These are phyloP conservation scores for Myxozyma geophila DNA, from an alignment of 805 yeast species.

Conservation along the genomic window DNA sequence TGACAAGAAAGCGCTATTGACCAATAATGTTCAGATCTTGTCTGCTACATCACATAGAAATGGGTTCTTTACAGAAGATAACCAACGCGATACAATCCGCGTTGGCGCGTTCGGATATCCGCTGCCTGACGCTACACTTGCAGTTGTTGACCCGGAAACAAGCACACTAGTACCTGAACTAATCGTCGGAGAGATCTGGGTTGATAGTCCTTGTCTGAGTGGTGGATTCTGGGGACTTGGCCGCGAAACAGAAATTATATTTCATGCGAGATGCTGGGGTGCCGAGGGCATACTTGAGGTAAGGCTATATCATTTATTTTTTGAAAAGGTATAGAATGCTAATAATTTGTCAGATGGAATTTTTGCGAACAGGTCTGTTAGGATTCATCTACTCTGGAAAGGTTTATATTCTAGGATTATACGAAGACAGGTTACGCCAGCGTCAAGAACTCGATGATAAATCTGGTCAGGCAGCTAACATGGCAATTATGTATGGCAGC, in stretches of 20 bases:
- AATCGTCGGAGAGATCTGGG: constrained; percentile 96
- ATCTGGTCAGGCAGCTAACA: constrained; percentile 31
- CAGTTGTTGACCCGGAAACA: constrained; percentile 93
- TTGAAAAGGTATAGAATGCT: neutral
- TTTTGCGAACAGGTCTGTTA: constrained; percentile 84
- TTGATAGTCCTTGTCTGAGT: constrained; percentile 88
- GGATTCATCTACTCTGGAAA: constrained; percentile 90
- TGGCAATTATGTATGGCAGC: constrained; percentile 16
- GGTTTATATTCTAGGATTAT: constrained; percentile 83
- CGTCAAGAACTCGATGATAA: constrained; percentile 44
- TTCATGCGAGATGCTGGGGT: constrained; percentile 80
- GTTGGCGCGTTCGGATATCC: constrained; percentile 95
- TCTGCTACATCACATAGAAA: constrained; percentile 53
- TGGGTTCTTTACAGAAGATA: constrained; percentile 46
- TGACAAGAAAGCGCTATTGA: constrained; percentile 72
- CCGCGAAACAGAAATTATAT: constrained; percentile 70
- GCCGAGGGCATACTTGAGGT: constrained; percentile 66
- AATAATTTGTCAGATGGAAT: constrained; percentile 55
- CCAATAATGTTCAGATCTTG: constrained; percentile 71
- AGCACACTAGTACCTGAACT: constrained; percentile 70
- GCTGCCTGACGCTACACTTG: constrained; percentile 88
- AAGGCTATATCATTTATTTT: neutral
- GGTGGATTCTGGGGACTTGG: constrained; percentile 84
- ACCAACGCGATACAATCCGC: constrained; percentile 49
- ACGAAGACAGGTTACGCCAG: constrained; percentile 89